phyloP scores from a whole-genome alignment of 352 stramenopile genomes.

The Phytophthora boehmeriae region DNA sequence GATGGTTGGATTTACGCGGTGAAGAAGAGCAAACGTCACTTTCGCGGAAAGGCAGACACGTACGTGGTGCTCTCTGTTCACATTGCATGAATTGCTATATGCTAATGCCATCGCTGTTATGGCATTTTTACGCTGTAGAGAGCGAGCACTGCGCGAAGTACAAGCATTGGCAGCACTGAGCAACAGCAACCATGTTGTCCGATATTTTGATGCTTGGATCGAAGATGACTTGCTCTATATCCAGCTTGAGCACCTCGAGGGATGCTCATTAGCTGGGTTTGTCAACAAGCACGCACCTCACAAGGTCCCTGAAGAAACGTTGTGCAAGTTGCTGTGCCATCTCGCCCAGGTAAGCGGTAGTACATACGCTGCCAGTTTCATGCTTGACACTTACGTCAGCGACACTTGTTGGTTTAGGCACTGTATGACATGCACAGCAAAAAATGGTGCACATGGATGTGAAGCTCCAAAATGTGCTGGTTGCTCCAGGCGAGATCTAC shows the following conservation, averaged over 20 bases:
- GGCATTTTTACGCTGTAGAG: conserved; percentile 30
- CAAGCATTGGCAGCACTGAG: conserved; percentile 83
- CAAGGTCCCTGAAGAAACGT: conserved; percentile 68
- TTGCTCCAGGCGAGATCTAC: conserved; percentile 67
- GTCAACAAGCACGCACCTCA: conserved; percentile 69
- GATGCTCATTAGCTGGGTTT: conserved; percentile 68
- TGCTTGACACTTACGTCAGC: background rate
- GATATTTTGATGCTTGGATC: conserved; percentile 90
- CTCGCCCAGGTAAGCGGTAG: conserved; percentile 55
- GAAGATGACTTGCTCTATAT: conserved; percentile 90
- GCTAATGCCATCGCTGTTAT: background rate
- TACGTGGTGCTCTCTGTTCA: conserved; percentile 33
- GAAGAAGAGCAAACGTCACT: conserved; percentile 89
- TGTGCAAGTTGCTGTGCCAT: conserved; percentile 81
- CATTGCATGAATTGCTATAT: background rate
- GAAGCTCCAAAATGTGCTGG: conserved; percentile 85
- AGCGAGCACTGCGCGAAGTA: conserved; percentile 81
- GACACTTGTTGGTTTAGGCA: conserved; percentile 31
- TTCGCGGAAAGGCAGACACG: conserved; percentile 84
- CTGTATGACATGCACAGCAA: conserved; percentile 84
- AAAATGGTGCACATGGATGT: conserved; percentile 91
- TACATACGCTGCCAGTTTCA: background rate
- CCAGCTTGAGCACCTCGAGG: conserved; percentile 76
- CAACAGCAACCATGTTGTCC: conserved; percentile 77
- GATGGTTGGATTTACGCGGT: conserved; percentile 88